Conservation (phyloP, 306 rosid species). For the Coriaria nepalensis region DNA sequence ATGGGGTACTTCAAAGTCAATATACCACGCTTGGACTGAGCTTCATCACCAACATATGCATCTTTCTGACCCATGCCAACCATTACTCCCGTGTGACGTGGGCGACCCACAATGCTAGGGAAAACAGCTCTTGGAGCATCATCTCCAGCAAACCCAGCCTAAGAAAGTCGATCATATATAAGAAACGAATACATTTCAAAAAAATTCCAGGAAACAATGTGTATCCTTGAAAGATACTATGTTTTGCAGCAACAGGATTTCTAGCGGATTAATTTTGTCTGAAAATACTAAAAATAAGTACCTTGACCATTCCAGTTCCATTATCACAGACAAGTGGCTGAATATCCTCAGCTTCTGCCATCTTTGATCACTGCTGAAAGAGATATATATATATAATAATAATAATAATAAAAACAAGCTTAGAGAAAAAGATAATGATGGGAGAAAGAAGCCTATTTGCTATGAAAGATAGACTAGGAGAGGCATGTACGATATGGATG, state of each 20-base stretch:
- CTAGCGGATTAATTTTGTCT: constrained; percentile 2
- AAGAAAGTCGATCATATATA: not conserved
- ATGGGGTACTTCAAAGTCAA: constrained; percentile 76
- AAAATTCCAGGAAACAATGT: not conserved
- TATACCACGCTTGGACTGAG: constrained; percentile 81
- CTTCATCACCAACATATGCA: constrained; percentile 89
- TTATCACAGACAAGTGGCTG: constrained; percentile 88
- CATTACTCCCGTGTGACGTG: constrained; percentile 90
- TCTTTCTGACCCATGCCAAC: constrained; percentile 95
- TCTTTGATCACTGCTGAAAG: constrained; percentile 25
- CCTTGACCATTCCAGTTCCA: constrained; percentile 95
- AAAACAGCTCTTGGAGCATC: constrained; percentile 95
- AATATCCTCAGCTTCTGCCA: constrained; percentile 85
- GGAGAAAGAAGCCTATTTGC: not conserved
- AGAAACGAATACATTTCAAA: constrained; percentile 1
- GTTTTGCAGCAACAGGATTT: not conserved
- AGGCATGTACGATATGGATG: not conserved
- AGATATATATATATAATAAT: too few relatives aligned
- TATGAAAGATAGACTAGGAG: not conserved
- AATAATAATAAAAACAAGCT: constrained; percentile 2
- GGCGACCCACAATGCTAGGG: constrained; percentile 88
- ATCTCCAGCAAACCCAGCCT: constrained; percentile 98
- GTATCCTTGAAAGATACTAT: too few relatives aligned
- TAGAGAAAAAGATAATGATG: not conserved
- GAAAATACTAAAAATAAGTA: constrained; percentile 8